A percentile compares a stretch with the other conserved stretches of the same genome.
Evolutionary conservation across 2,329 filamentous ascomycete genomes (phyloP).

Genomic region (Alternaria sp.): DNA sequence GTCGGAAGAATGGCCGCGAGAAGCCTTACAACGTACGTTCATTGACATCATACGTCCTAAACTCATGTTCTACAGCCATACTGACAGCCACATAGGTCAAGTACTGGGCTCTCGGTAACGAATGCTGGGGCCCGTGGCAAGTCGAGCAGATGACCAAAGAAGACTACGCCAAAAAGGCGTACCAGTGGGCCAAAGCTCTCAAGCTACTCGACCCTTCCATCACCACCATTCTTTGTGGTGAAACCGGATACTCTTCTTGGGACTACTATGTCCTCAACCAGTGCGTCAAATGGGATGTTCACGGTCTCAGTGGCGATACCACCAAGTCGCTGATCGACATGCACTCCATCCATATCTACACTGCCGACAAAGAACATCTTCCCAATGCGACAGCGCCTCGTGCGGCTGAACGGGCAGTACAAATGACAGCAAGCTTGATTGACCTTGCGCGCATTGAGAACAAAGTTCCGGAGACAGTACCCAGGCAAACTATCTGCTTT

Average conservation of each 20-base stretch:
- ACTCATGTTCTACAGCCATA: not conserved
- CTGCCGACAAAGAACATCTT: conserved; percentile 60
- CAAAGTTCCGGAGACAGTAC: conserved; percentile 65
- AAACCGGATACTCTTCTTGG: conserved; percentile 74
- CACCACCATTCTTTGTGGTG: conserved; percentile 76
- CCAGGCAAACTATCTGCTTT: conserved; percentile 76
- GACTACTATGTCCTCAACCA: conserved; percentile 77
- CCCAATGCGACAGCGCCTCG: conserved; percentile 64
- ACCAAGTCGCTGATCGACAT: conserved; percentile 71
- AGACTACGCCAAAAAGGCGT: conserved; percentile 72
- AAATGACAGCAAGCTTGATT: conserved; percentile 73
- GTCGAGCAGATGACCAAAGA: conserved; percentile 74
- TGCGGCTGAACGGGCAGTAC: conserved; percentile 76
- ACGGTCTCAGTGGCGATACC: conserved; percentile 58
- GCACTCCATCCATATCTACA: conserved; percentile 85
- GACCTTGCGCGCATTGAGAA: conserved; percentile 78
- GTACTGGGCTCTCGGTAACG: conserved; percentile 87
- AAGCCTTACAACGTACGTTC: conserved; percentile 73
- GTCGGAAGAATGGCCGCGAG: conserved; percentile 75
- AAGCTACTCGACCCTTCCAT: conserved; percentile 76
- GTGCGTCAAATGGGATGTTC: conserved; percentile 65
- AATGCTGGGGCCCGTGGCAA: conserved; percentile 52
- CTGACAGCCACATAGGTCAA: conserved; percentile 59
- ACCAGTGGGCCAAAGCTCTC: conserved; percentile 76
- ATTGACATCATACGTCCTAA: no score